These are phyloP conservation scores for Scortechinia acanthostroma DNA, from an alignment of 2,329 filamentous ascomycete genomes.

Conservation along the genomic window DNA sequence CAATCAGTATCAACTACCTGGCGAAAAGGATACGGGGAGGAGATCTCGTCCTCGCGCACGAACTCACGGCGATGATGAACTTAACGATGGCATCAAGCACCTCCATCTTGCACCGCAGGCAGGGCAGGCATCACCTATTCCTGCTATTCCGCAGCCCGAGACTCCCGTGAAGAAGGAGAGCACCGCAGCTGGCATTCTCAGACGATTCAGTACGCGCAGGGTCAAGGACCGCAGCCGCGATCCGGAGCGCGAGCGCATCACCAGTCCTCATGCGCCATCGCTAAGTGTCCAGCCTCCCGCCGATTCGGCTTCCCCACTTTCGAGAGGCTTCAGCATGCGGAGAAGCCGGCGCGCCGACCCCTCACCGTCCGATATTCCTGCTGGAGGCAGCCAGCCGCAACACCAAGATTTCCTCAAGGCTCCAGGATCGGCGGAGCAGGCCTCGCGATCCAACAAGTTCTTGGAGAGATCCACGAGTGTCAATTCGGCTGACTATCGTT, in stretches of 20 bases:
- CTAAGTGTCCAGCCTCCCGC: constrained; percentile 75
- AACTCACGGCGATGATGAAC: constrained; percentile 91
- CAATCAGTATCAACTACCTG: constrained; percentile 84
- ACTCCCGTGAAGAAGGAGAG: constrained; percentile 72
- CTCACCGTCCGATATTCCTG: constrained; percentile 36
- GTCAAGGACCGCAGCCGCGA: constrained; percentile 41
- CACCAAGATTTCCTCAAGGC: constrained; percentile 75
- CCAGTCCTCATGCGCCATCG: constrained; percentile 62
- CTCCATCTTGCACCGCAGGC: constrained; percentile 37
- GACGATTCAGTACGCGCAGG: constrained; percentile 83
- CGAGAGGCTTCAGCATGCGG: constrained; percentile 84
- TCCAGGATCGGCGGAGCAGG: constrained; percentile 48
- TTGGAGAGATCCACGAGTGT: constrained; percentile 85
- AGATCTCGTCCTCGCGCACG: constrained; percentile 77
- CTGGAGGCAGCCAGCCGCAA: constrained; percentile 60
- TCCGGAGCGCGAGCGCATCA: constrained; percentile 40
- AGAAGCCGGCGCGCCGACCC: constrained; percentile 43
- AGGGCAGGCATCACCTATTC: constrained; percentile 25
- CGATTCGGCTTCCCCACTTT: constrained; percentile 56
- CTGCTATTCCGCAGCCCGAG: constrained; percentile 40
- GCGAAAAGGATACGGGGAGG: constrained; percentile 79
- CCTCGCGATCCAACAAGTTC: constrained; percentile 50
- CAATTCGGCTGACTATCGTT: constrained; percentile 75
- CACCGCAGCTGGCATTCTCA: constrained; percentile 73
- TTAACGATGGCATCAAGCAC: constrained; percentile 66